Percentiles rank a stretch among this genome's conserved stretches.
These are phyloP conservation scores for Candida morakotiae DNA, from an alignment of 805 yeast genomes.

Conservation along the genomic window DNA sequence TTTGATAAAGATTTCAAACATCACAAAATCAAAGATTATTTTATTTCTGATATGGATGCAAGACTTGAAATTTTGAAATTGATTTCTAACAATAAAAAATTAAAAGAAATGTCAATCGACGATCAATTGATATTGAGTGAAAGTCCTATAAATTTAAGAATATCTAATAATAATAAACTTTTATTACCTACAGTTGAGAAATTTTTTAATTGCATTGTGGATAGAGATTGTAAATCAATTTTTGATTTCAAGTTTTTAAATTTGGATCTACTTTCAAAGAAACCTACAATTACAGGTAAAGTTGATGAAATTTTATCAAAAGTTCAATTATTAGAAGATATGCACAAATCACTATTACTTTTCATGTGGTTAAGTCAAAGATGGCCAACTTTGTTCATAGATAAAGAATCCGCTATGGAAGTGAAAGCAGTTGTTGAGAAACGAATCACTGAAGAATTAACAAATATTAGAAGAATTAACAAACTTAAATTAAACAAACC, in stretches of 20 bases:
- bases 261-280: constrained; percentile 16
- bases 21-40: constrained; percentile 20
- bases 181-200: constrained; percentile 41
- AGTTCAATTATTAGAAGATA: constrained; percentile 45
- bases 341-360: constrained; percentile 63
- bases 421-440: constrained; percentile 67
- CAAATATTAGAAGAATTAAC: constrained; percentile 4
- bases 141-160: constrained; percentile 49
- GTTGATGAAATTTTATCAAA: neutral
- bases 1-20: constrained; percentile 40
- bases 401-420: constrained; percentile 68
- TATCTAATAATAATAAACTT: constrained; percentile 27
- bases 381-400: constrained; percentile 78
- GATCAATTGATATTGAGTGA: constrained; percentile 57
- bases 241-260: constrained; percentile 45
- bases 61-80: constrained; percentile 39
- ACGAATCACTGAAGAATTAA: constrained; percentile 48
- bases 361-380: constrained; percentile 86
- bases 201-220: constrained; percentile 51
- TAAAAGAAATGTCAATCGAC: constrained; percentile 35
- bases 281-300: constrained; percentile 12
- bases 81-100: constrained; percentile 33
- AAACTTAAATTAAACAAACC: neutral
- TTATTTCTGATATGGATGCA: constrained; percentile 34
- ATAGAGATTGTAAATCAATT: constrained; percentile 49